phyloP scores from a whole-genome alignment of 306 rosid genomes.

The Ochetophila trinervis region DNA sequence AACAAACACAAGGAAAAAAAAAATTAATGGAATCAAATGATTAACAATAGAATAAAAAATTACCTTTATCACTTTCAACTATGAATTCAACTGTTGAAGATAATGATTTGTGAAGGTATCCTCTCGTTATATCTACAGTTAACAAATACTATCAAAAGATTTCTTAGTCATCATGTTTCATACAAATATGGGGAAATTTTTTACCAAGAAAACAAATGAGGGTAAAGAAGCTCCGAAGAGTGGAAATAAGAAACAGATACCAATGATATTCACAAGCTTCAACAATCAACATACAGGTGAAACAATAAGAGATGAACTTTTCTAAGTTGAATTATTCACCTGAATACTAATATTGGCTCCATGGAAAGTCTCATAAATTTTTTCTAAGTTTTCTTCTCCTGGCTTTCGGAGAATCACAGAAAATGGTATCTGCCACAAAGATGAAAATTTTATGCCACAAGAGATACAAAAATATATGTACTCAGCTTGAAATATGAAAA shows the following conservation, averaged over 20 bases:
- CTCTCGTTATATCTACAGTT: slow-evolving; percentile 78
- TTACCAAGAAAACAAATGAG: no score
- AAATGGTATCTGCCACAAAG: slow-evolving; percentile 69
- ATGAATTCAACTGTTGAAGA: slow-evolving; percentile 79
- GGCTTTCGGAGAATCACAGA: slow-evolving; percentile 57
- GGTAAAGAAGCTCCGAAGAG: slow-evolving; percentile 1
- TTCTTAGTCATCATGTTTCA: slow-evolving; percentile 35
- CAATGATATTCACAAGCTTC: neutral
- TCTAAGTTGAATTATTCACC: slow-evolving; percentile 41
- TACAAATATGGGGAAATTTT: slow-evolving; percentile 13
- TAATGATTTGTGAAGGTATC: slow-evolving; percentile 81
- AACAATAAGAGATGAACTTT: neutral
- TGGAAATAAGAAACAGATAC: neutral
- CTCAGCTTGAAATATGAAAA: slow-evolving; percentile 9
- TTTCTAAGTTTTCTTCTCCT: slow-evolving; percentile 53
- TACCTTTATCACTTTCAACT: slow-evolving; percentile 80
- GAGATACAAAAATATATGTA: slow-evolving; percentile 9
- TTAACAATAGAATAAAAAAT: neutral
- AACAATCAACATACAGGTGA: neutral
- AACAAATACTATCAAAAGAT: slow-evolving; percentile 60
- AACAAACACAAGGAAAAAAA: neutral
- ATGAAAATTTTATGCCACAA: slow-evolving; percentile 17
- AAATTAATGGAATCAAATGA: neutral
- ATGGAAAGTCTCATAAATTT: slow-evolving; percentile 85
- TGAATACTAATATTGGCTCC: slow-evolving; percentile 80